Evolutionary conservation across 441 rosid genomes (phyloP).

Genomic region (Mallotus japonicus): DNA sequence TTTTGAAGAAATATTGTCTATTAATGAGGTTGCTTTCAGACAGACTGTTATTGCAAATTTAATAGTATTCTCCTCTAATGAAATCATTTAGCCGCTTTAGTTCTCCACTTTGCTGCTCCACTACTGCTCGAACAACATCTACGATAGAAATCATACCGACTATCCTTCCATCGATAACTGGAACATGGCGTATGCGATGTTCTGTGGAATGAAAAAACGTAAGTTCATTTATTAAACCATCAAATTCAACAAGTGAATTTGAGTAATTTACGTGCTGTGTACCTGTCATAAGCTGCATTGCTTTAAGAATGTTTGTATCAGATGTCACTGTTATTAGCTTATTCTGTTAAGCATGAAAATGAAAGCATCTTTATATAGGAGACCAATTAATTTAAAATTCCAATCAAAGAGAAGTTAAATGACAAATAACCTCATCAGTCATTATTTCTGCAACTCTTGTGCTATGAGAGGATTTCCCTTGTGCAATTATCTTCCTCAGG

Average conservation of each 20-base stretch:
- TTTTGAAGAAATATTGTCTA: background rate
- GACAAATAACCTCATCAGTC: slow-evolving; percentile 64
- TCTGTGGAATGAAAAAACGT: slow-evolving; percentile 34
- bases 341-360: slow-evolving; percentile 40
- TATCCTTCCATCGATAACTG: slow-evolving; percentile 78
- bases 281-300: slow-evolving; percentile 98
- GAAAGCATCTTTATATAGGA: background rate
- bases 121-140: slow-evolving; percentile 72
- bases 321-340: slow-evolving; percentile 68
- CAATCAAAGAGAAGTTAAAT: background rate
- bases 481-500: slow-evolving; percentile 64
- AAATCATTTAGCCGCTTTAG: slow-evolving; percentile 63
- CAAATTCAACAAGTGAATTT: background rate
- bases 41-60: slow-evolving; percentile 1
- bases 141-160: slow-evolving; percentile 81
- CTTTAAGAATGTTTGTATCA: slow-evolving; percentile 62
- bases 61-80: slow-evolving; percentile 70
- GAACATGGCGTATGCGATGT: slow-evolving; percentile 67
- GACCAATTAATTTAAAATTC: background rate
- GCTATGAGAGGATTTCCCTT: slow-evolving; percentile 59
- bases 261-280: background rate
- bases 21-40: background rate
- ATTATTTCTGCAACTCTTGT: slow-evolving; percentile 82
- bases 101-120: slow-evolving; percentile 76
- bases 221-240: background rate